Evolutionary conservation across 306 rosid species (phyloP).

Genomic region (Sesbania bispinosa): DNA sequence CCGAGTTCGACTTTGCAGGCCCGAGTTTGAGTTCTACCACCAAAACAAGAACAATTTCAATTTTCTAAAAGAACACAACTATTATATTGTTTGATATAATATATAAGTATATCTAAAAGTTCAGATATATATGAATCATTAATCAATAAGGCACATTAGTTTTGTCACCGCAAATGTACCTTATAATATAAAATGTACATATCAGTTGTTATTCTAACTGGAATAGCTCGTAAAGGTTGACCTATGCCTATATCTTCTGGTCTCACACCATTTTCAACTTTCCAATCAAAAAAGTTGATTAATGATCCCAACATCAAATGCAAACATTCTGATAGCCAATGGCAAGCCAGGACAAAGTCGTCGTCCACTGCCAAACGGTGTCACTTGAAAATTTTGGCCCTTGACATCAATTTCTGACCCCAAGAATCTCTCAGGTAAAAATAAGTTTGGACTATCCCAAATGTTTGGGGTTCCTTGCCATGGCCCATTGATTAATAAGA

Average conservation of each 20-base stretch:
- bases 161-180: too few species aligned
- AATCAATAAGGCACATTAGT: neutral
- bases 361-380: constrained; percentile 29
- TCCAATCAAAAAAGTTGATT: constrained; percentile 19
- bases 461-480: constrained; percentile 14
- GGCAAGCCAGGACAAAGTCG: constrained; percentile 21
- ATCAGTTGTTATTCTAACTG: neutral
- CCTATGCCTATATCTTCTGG: neutral
- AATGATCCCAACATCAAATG: constrained; percentile 23
- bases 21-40: too few species aligned
- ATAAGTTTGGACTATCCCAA: constrained; percentile 7
- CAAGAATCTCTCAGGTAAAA: constrained; percentile 22
- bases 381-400: constrained; percentile 13
- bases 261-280: neutral
- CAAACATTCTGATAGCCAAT: constrained; percentile 10
- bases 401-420: constrained; percentile 13
- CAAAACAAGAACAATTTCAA: too few species aligned
- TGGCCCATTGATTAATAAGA: constrained; percentile 19
- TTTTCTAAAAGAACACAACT: too few species aligned
- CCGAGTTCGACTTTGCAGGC: too few species aligned
- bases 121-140: neutral
- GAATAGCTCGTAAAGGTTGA: constrained; percentile 15
- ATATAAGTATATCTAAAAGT: too few species aligned
- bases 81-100: too few species aligned
- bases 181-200: too few species aligned